These are phyloP conservation scores for Hypholoma sublateritium DNA, from an alignment of 768 basidiomycete species.

Conservation along the genomic window DNA sequence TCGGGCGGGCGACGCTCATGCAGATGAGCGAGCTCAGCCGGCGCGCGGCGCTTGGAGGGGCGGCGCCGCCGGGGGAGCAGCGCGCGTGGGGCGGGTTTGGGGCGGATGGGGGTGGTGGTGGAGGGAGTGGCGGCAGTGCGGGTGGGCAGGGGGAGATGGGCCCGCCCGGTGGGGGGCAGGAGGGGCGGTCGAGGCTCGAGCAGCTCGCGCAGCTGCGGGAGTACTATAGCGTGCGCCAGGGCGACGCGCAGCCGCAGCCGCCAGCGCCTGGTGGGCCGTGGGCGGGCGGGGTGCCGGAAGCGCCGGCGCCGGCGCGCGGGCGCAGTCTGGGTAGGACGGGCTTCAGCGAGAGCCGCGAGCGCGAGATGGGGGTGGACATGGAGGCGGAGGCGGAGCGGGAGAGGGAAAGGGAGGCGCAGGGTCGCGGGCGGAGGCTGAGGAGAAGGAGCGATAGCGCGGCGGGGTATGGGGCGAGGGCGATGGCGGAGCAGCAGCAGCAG, in stretches of 20 bases:
- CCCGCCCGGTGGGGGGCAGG: background rate
- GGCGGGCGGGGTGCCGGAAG: no score
- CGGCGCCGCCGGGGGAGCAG: background rate
- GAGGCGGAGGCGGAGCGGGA: background rate
- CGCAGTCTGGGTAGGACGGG: background rate
- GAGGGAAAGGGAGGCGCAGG: background rate
- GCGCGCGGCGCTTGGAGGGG: conserved; percentile 43
- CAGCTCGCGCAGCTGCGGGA: conserved; percentile 6
- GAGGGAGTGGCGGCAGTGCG: no score
- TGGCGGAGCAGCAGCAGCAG: background rate
- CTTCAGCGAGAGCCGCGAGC: conserved; percentile 5
- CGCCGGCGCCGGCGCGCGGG: conserved; percentile 22
- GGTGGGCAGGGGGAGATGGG: background rate
- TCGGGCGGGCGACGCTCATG: conserved; percentile 67
- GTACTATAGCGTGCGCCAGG: background rate
- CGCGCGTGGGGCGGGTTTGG: background rate
- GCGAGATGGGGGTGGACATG: conserved; percentile 2
- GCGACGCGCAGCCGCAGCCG: conserved; percentile 8
- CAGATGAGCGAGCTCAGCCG: conserved; percentile 81
- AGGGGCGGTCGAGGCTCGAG: conserved; percentile 38
- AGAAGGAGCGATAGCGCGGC: background rate
- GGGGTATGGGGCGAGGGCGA: background rate
- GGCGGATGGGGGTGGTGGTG: no score
- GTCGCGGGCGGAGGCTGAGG: background rate
- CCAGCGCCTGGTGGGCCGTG: background rate